Conservation (phyloP, 1,284 basidiomycete species). For the Wallemia mellicola region DNA sequence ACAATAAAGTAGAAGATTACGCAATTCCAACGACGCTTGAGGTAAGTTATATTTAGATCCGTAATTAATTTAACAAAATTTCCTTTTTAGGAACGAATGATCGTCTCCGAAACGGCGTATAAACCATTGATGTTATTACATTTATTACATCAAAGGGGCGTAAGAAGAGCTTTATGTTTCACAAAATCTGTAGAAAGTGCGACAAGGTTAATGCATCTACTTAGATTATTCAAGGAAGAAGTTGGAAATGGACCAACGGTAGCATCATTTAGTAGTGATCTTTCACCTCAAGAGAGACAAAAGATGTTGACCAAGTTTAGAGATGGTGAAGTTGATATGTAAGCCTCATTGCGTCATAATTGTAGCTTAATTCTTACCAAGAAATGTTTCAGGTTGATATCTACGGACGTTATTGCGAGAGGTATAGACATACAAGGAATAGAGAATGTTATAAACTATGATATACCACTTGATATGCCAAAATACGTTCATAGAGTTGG, state of each 20-base stretch:
- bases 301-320: constrained; percentile 50
- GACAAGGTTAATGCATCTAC: constrained; percentile 43
- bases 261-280: constrained; percentile 23
- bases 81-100: constrained; percentile 42
- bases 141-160: constrained; percentile 31
- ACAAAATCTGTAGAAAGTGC: constrained; percentile 87
- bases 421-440: constrained; percentile 89
- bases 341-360: constrained; percentile 12
- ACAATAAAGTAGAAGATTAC: constrained; percentile 35
- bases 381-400: constrained; percentile 37
- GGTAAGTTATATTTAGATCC: constrained; percentile 18
- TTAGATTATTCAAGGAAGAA: constrained; percentile 43
- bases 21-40: constrained; percentile 45
- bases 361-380: background rate
- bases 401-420: constrained; percentile 79
- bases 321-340: constrained; percentile 54
- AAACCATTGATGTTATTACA: constrained; percentile 79
- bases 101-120: constrained; percentile 41
- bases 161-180: constrained; percentile 59
- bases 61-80: constrained; percentile 1
- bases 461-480: constrained; percentile 79
- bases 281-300: constrained; percentile 40
- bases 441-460: constrained; percentile 73
- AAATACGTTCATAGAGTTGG: constrained; percentile 95
- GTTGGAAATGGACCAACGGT: background rate